phyloP scores from a whole-genome alignment of 257 asterid species.

The Rhazya stricta region DNA sequence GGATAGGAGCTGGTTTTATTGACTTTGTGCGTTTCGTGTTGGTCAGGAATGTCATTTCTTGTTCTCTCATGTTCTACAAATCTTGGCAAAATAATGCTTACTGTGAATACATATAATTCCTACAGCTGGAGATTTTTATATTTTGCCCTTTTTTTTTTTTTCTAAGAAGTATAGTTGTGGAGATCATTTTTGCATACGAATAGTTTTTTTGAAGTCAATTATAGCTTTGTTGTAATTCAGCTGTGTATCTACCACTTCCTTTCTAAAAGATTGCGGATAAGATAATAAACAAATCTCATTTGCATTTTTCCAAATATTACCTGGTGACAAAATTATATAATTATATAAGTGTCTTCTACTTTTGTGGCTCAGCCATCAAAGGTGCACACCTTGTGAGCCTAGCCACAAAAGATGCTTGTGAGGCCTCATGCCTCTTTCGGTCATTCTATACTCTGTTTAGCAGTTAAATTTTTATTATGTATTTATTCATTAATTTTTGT shows the following conservation, averaged over 20 bases:
- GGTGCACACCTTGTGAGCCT: neutral
- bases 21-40: neutral
- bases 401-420: neutral
- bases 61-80: neutral
- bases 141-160: neutral
- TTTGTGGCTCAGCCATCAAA: neutral
- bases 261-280: neutral
- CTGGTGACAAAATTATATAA: neutral
- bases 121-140: neutral
- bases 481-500: neutral
- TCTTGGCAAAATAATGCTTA: neutral
- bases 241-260: neutral
- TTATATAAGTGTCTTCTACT: neutral
- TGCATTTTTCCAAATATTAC: neutral
- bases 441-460: neutral
- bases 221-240: neutral
- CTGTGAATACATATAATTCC: neutral
- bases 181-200: neutral
- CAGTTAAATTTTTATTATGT: too few species aligned
- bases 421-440: neutral
- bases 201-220: neutral
- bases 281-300: neutral
- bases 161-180: neutral
- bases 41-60: neutral
- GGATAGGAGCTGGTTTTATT: neutral